phyloP scores from a whole-genome alignment of 495 filamentous ascomycete species.

The Trichoderma virens region DNA sequence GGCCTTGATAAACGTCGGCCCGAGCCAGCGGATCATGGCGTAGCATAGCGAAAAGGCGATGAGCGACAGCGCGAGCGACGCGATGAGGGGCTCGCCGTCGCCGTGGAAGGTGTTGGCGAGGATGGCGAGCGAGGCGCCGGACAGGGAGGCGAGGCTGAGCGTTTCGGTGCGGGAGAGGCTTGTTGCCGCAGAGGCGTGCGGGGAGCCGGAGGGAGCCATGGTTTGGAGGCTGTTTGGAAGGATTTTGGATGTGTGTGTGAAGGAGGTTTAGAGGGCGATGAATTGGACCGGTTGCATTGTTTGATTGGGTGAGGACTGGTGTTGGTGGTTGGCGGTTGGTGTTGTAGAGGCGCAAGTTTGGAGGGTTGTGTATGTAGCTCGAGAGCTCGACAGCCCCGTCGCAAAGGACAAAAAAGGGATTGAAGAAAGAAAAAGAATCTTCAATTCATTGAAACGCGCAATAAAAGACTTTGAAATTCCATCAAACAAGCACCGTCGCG shows the following conservation, averaged over 20 bases:
- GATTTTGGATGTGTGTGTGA: not conserved
- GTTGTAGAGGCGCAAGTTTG: too few relatives aligned
- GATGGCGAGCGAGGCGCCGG: slow-evolving; percentile 61
- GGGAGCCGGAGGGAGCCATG: not conserved
- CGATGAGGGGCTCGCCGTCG: slow-evolving; percentile 84
- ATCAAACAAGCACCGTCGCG: too few relatives aligned
- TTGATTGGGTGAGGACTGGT: too few relatives aligned
- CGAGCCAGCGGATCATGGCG: slow-evolving; percentile 90
- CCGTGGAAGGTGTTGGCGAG: slow-evolving; percentile 69
- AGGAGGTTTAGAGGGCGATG: too few relatives aligned
- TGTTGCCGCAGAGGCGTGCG: slow-evolving; percentile 19
- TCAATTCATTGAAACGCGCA: too few relatives aligned
- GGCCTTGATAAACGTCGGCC: slow-evolving; percentile 76
- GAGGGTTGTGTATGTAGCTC: too few relatives aligned
- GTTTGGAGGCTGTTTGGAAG: not conserved
- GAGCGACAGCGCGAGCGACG: slow-evolving; percentile 77
- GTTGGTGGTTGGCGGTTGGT: too few relatives aligned
- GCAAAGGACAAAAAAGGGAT: too few relatives aligned
- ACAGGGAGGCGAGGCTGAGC: slow-evolving; percentile 60
- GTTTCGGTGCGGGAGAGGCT: slow-evolving; percentile 61
- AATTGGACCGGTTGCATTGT: too few relatives aligned
- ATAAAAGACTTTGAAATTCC: too few relatives aligned
- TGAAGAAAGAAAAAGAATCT: too few relatives aligned
- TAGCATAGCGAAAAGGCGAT: slow-evolving; percentile 74
- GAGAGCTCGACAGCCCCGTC: too few relatives aligned